Base-by-base conservation (phyloP, 371 early-diverging fungal genomes). In the Mucor indicus region DNA sequence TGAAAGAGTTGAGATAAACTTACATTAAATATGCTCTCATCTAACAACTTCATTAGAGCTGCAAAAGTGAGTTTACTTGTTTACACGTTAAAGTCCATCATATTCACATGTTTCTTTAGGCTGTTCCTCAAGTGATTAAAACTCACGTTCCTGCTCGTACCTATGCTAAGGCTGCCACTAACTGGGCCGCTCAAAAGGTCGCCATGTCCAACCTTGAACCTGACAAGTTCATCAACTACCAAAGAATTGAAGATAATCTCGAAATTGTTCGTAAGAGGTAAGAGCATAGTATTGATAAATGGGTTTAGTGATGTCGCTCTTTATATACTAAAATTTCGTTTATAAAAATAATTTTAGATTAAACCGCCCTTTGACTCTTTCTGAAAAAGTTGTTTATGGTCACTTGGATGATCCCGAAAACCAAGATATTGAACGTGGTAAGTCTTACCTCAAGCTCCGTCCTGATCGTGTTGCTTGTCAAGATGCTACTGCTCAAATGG, bases 401-500 rank as follows among this genome's bases (percentile, higher is more conserved):
- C 97, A 97, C 69, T 83, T 95, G 73, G 93, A 93, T 69, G 86
- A 97, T 64, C 83, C 96, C 48, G 68, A 79, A 24, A 77, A 78
- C 77, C 92, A 87, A 71, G 86, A 85, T 20, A 85, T 86, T 50
- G 79, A 72, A 32, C 86, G 95, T 46, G 98, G 97, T 48, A 71
- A 84, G 52, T 82, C 87, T 22, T 96, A 98, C 73, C 81, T 98
- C 41, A 91, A 88, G 69, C 83, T 98, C 49, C 80, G 85, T 27
- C 97, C 96, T 36, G 92, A 92, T 75, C 92, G 98, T 58, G 96
- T 97, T 53, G 96, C 95, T 17, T 93, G 91, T 77, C 98, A 96
- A 67, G 98, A 96, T 72, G 96, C 97, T 45, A 95, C 96, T 44
- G 96, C 96, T 48, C 95, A 92, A 73, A 96, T 94, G 93, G 98